Conservation (phyloP, 306 rosid species). For the Cicer judaicum region DNA sequence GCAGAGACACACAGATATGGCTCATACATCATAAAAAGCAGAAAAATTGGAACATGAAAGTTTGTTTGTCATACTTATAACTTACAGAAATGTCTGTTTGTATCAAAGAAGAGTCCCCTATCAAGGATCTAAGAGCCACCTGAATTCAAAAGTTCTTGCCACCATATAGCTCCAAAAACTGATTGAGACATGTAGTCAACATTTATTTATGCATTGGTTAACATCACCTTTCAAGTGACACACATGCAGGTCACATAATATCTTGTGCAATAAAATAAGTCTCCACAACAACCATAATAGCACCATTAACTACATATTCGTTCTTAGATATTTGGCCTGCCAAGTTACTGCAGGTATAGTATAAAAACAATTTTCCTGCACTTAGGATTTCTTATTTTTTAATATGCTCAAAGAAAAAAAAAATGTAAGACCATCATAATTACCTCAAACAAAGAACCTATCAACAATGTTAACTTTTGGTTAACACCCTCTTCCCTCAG, state of each 20-base stretch:
- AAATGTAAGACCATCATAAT: background rate
- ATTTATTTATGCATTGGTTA: conserved; percentile 43
- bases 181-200: conserved; percentile 35
- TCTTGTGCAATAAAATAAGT: background rate
- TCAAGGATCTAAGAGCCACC: background rate
- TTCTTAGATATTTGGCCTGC: conserved; percentile 1
- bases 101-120: conserved; percentile 19
- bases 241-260: conserved; percentile 47
- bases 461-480: conserved; percentile 20
- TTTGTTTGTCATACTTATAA: conserved; percentile 54
- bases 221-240: conserved; percentile 48
- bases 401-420: conserved; percentile 7
- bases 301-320: conserved; percentile 4
- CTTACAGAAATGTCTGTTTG: conserved; percentile 56
- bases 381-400: background rate
- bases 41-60: conserved; percentile 35
- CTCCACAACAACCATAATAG: background rate
- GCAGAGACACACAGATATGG: background rate
- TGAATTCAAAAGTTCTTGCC: conserved; percentile 1
- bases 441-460: background rate
- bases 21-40: conserved; percentile 32
- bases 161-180: conserved; percentile 3
- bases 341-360: background rate
- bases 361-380: conserved; percentile 4
- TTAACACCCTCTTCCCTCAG: background rate